Evolutionary conservation across 2,329 filamentous ascomycete species (phyloP), one percentile per base, ranked within the genome.

Genomic region (Pseudohalonectria lignicola): DNA sequence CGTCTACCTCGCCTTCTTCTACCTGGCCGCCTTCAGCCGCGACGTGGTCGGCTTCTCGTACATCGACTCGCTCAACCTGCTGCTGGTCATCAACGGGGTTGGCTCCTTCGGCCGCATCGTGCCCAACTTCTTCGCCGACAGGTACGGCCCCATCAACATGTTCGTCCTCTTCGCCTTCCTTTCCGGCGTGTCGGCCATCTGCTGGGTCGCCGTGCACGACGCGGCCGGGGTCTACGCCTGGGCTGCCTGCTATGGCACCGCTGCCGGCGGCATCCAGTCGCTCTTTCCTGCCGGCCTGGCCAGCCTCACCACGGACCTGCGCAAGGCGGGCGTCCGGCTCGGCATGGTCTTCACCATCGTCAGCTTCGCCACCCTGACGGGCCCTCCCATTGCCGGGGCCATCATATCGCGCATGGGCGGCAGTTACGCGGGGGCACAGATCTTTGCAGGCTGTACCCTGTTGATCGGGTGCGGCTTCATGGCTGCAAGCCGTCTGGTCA

Each of bases 81-180:
- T 85, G 11, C 63, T 83, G 19, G 60, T 83, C 4, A 61, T 82
- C 49, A 86, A 84, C 54, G 76, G 71, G 16, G 63, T 76, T 10
- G 76, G 79, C 2, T 40, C 74, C 12, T 41, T 72, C 3, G 76
- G 76, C 9, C 71, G 79, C 1, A 41, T 81, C 10, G 45, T 75
- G 1, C 76, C 76, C 1, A 76, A 69, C 50, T 60, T 67, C 44
- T 45, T 79, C 2, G 76, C 78, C 3, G 77, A 83, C 57, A 52
- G 53, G 8, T 39, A 61, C 15, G 80, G 81, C 0, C 64, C 72
- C 0, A 53, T 85, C 41, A 85, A 80, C 49, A 58, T 77, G 28
- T 63, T 81, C 42, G 63, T 76, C 20, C 66, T 78, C 0, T 54
- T 54, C 8, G 56, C 56, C 2, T 34, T 61, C n/a, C 33, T 53